Base-by-base conservation (phyloP, 371 early-diverging fungal genomes). In the Lichtheimia corymbifera region DNA sequence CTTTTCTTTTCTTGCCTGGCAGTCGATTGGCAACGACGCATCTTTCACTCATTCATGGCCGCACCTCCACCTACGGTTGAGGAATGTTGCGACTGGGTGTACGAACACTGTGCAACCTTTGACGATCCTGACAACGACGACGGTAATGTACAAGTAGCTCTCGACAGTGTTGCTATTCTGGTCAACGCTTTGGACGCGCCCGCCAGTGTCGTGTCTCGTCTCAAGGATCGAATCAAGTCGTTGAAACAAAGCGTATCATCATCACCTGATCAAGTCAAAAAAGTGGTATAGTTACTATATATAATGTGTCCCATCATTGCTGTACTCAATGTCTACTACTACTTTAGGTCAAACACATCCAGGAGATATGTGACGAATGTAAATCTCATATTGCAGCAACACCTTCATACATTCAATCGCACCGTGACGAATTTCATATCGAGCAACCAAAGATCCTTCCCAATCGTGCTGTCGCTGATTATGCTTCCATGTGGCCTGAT, bases 401-500 rank as follows among this genome's bases (percentile, higher is more conserved):
- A 40, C 63, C 63, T 6, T 56, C 57, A 4, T 57, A 43, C 42
- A 41, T 63, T 54, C n/a, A 20, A 7, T 61, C 54, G n/a, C 22
- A 40, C 7, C 50, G 52, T 25, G 24, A 24, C 12, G 61, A 61
- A 4, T 61, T 61, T 17, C 41, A 18, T 18, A 15, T 61, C 12
- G 61, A 61, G 17, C 25, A 11, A 18, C 61, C 61, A 27, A 52
- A 20, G 41, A 64, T 64, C 4, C 47, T 64, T 6, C 64, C 64
- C 24, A 20, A 13, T n/a, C 20, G n/a, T 18, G 53, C 27, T 15
- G 14, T 14, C 14, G 40, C 35, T 14, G 55, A 71, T 18, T 72
- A 72, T 58, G 17, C 56, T n/a, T 42, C 62, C 6, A 55, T 60
- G 44, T 61, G 62, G 51, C 62, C 73, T n/a, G 76, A 76, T 28